Conservation (phyloP, 2,329 filamentous ascomycete species). For the Fragosphaeria purpurea region DNA sequence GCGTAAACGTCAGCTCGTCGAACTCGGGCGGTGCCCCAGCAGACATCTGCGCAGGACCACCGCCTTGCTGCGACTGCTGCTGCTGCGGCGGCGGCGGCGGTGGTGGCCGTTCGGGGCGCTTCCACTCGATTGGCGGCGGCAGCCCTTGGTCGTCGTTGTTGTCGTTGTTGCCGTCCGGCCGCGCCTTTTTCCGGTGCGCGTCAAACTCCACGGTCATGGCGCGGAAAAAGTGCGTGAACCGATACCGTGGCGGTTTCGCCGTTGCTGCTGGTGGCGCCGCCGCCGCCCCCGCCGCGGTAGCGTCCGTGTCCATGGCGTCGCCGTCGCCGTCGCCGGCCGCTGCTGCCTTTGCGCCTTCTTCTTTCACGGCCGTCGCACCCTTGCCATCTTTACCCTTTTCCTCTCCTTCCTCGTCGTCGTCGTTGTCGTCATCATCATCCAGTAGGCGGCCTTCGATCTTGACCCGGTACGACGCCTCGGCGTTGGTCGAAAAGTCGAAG, state of each 20-base stretch:
- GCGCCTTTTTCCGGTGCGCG: slow-evolving; percentile 32
- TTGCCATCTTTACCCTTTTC: background rate
- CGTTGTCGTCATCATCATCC: slow-evolving; percentile 53
- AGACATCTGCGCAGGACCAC: background rate
- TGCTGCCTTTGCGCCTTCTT: slow-evolving; percentile 43
- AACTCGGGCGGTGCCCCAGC: slow-evolving; percentile 65
- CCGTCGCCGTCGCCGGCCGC: slow-evolving; percentile 26
- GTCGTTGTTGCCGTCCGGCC: slow-evolving; percentile 17
- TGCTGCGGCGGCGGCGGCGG: slow-evolving; percentile 28
- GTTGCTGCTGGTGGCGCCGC: slow-evolving; percentile 17
- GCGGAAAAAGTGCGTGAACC: slow-evolving; percentile 74
- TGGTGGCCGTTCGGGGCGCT: slow-evolving; percentile 57
- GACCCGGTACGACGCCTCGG: slow-evolving; percentile 73
- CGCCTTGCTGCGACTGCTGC: background rate
- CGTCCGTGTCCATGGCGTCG: slow-evolving; percentile 53
- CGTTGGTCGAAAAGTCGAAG: slow-evolving; percentile 71
- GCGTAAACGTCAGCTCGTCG: slow-evolving; percentile 83
- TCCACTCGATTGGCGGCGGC: slow-evolving; percentile 63
- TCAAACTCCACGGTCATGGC: slow-evolving; percentile 64
- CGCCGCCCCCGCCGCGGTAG: slow-evolving; percentile 27
- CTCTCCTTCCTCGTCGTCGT: slow-evolving; percentile 39
- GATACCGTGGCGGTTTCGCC: slow-evolving; percentile 27
- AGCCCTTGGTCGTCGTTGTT: background rate
- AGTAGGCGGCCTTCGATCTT: slow-evolving; percentile 85
- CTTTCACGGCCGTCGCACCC: background rate